These are phyloP conservation scores for Phaeotremella skinneri DNA, from an alignment of 768 basidiomycete genomes.

Conservation along the genomic window DNA sequence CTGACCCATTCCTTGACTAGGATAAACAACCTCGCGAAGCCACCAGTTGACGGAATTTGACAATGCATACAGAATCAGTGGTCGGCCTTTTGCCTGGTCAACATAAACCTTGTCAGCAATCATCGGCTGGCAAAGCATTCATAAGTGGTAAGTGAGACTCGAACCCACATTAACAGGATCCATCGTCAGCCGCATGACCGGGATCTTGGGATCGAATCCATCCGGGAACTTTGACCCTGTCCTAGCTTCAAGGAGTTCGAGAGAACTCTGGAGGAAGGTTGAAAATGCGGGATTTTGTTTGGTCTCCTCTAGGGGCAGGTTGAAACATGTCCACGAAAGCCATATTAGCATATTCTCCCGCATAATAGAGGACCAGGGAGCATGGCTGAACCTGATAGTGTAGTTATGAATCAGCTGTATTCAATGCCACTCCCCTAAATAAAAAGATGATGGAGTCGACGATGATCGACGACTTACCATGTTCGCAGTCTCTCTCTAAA, in stretches of 20 bases:
- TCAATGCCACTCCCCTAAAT: neutral
- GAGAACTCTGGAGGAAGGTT: slow-evolving; percentile 60
- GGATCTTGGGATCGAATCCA: slow-evolving; percentile 58
- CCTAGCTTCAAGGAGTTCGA: slow-evolving; percentile 68
- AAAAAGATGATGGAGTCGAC: neutral
- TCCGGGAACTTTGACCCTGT: slow-evolving; percentile 65
- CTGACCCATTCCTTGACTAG: slow-evolving; percentile 53
- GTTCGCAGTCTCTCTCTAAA: slow-evolving; percentile 49
- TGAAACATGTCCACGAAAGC: slow-evolving; percentile 82
- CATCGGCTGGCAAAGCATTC: neutral
- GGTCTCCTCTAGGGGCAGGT: slow-evolving; percentile 60
- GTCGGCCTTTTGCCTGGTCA: slow-evolving; percentile 50
- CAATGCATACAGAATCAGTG: slow-evolving; percentile 56
- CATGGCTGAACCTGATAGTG: slow-evolving; percentile 65
- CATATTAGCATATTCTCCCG: slow-evolving; percentile 66
- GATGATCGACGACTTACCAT: slow-evolving; percentile 38
- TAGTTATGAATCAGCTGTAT: neutral
- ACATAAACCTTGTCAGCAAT: neutral
- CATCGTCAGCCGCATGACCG: slow-evolving; percentile 68
- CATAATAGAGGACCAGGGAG: slow-evolving; percentile 69
- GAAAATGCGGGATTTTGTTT: slow-evolving; percentile 57
- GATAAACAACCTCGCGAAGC: slow-evolving; percentile 32
- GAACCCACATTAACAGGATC: slow-evolving; percentile 69
- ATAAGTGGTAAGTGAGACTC: too few relatives aligned
- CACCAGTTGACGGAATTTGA: slow-evolving; percentile 33